These are phyloP conservation scores for Eucalyptus tenuipes DNA, from an alignment of 345 rosid genomes.

Conservation along the genomic window DNA sequence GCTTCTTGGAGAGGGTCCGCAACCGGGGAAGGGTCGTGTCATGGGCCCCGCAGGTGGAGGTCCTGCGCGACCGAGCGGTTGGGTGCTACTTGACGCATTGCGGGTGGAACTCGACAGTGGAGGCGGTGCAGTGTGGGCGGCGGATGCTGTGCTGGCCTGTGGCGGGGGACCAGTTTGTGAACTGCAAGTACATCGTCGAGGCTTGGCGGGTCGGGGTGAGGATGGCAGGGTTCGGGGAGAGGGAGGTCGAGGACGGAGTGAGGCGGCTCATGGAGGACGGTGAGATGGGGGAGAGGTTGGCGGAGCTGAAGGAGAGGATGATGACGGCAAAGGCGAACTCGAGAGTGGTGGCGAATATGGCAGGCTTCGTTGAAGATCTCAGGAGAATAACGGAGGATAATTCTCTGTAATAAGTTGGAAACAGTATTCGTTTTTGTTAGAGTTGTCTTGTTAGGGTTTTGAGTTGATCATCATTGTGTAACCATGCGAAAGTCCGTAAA, in stretches of 20 bases:
- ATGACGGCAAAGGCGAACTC: slow-evolving; percentile 22
- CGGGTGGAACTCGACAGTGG: slow-evolving; percentile 86
- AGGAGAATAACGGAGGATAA: not conserved
- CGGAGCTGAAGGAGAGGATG: slow-evolving; percentile 17
- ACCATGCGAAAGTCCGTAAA: not conserved
- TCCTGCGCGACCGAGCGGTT: slow-evolving; percentile 35
- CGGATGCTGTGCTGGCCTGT: slow-evolving; percentile 59
- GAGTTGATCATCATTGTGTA: not conserved
- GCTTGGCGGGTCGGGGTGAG: not conserved
- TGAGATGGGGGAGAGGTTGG: slow-evolving; percentile 25
- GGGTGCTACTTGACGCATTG: slow-evolving; percentile 67
- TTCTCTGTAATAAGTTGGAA: not conserved
- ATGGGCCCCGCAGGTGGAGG: slow-evolving; percentile 66
- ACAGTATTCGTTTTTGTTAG: not conserved
- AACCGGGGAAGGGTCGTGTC: slow-evolving; percentile 37
- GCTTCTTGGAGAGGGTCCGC: slow-evolving; percentile 25
- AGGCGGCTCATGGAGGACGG: slow-evolving; percentile 30
- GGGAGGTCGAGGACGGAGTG: slow-evolving; percentile 13
- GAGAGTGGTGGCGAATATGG: slow-evolving; percentile 3
- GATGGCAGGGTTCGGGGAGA: not conserved
- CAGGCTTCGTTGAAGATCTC: slow-evolving; percentile 11
- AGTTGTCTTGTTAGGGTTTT: not conserved
- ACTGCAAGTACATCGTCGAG: slow-evolving; percentile 22
- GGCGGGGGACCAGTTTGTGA: slow-evolving; percentile 75
- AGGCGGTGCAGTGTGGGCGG: slow-evolving; percentile 34